Conservation (phyloP, 2,329 filamentous ascomycete species). For the Beauveria medogensis region DNA sequence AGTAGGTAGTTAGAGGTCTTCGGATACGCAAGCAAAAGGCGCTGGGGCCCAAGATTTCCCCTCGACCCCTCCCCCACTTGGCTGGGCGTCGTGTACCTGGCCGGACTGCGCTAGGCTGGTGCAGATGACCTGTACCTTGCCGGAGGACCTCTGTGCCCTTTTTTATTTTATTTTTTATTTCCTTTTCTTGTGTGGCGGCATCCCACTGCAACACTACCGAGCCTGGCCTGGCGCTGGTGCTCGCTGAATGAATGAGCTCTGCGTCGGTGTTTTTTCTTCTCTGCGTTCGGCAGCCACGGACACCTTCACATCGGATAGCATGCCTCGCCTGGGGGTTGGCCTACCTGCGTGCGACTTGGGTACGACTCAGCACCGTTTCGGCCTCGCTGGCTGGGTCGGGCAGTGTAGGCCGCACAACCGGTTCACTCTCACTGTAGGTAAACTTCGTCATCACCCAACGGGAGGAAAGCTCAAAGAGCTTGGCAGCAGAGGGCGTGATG, state of each 20-base stretch:
- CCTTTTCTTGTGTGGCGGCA: neutral
- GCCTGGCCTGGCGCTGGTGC: too few species aligned
- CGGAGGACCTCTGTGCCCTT: neutral
- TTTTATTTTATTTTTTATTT: neutral
- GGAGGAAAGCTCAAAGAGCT: neutral
- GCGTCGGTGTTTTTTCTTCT: neutral
- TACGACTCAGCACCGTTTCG: neutral
- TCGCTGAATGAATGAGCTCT: too few species aligned
- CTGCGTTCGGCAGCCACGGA: slow-evolving; percentile 4
- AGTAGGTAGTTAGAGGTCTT: too few species aligned
- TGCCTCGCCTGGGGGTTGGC: neutral
- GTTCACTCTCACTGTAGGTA: neutral
- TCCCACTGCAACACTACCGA: too few species aligned
- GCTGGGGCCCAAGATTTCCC: slow-evolving; percentile 1
- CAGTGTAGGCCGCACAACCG: neutral
- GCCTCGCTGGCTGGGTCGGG: neutral
- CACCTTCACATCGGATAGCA: neutral
- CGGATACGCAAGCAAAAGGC: too few species aligned
- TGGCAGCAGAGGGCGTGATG: neutral
- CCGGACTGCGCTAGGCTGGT: slow-evolving; percentile 24
- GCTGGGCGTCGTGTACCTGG: slow-evolving; percentile 25
- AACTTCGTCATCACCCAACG: neutral
- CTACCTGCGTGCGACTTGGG: neutral
- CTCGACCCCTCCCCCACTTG: slow-evolving; percentile 3
- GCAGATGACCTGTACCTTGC: slow-evolving; percentile 31